Percentiles rank a stretch among this genome's conserved stretches.
Conservation (phyloP, 257 asterid genomes). For the Avicennia marina region DNA sequence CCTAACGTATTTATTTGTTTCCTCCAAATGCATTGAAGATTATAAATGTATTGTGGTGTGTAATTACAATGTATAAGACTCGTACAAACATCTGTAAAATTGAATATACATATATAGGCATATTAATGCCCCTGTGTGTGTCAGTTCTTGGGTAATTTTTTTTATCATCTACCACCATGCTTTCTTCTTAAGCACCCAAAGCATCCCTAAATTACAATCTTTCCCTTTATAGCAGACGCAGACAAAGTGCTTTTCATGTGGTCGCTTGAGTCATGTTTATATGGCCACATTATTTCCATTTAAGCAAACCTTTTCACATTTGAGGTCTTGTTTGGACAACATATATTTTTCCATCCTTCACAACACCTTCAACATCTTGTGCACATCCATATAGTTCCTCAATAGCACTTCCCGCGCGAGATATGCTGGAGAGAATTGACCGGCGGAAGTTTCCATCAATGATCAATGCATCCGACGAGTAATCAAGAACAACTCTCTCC, state of each 20-base stretch:
- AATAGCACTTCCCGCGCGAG: conserved; percentile 73
- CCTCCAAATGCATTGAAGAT: no score
- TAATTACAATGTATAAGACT: no score
- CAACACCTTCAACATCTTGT: conserved; percentile 95
- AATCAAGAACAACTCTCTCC: conserved; percentile 72
- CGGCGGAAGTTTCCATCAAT: conserved; percentile 56
- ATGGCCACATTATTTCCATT: background rate
- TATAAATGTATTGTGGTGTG: no score
- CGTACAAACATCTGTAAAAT: no score
- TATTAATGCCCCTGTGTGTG: no score
- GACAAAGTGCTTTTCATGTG: background rate
- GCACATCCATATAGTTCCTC: conserved; percentile 86
- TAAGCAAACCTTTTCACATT: conserved; percentile 40
- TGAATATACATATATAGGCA: no score
- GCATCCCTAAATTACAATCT: background rate
- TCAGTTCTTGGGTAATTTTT: background rate
- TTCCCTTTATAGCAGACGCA: conserved; percentile 5
- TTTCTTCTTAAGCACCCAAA: background rate
- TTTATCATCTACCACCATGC: no score
- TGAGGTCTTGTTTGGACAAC: conserved; percentile 99
- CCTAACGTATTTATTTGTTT: no score
- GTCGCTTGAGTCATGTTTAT: no score
- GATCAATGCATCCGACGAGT: conserved; percentile 70
- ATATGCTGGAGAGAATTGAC: conserved; percentile 66
- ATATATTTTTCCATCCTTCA: conserved; percentile 77